Conservation (phyloP, 129 eudicot genomes). For the Flaveria brownii region DNA sequence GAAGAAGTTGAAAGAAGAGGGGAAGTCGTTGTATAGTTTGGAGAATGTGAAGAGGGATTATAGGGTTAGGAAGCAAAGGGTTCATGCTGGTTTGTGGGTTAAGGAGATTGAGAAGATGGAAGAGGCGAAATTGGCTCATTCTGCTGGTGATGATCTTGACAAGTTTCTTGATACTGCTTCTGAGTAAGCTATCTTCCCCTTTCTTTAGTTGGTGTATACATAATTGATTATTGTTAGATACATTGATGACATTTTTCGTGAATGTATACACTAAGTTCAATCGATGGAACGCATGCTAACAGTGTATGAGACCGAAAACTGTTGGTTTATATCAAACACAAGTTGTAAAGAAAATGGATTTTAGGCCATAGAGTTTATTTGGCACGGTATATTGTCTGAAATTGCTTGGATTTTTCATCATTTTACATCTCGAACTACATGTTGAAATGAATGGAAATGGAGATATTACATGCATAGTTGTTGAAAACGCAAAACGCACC, state of each 20-base stretch:
- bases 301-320: neutral
- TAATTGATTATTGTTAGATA: neutral
- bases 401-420: no score
- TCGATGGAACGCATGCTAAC: no score
- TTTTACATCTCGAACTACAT: no score
- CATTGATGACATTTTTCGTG: neutral
- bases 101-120: slow-evolving; percentile 88
- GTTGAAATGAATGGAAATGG: no score
- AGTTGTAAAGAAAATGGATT: neutral
- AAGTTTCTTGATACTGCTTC: slow-evolving; percentile 81
- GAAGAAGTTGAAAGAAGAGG: slow-evolving; percentile 35
- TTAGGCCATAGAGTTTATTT: neutral
- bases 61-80: slow-evolving; percentile 77
- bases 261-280: neutral
- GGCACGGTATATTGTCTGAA: neutral
- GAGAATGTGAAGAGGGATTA: slow-evolving; percentile 85
- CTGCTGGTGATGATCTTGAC: slow-evolving; percentile 63
- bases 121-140: slow-evolving; percentile 75
- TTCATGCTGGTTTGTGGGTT: slow-evolving; percentile 85
- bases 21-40: slow-evolving; percentile 56
- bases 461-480: no score
- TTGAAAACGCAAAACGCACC: no score
- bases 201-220: no score
- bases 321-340: neutral
- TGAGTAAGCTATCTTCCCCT: slow-evolving; percentile 43